Evolutionary conservation across 371 early-diverging fungal species (phyloP).

Genomic region (Mortierella sp.): DNA sequence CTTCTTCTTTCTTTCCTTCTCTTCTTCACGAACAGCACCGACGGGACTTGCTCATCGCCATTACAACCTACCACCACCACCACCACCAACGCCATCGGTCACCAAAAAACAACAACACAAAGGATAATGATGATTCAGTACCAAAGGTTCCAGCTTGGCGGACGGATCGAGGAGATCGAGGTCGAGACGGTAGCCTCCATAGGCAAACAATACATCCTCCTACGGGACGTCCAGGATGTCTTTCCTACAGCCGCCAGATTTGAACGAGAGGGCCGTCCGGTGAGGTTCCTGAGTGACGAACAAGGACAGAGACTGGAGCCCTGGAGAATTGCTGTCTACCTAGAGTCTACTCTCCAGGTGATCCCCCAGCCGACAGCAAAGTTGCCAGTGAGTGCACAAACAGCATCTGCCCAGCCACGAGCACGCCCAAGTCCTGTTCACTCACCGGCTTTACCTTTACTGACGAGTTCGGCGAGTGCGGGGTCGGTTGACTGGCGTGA

Average conservation of each 20-base stretch:
- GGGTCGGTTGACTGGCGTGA: constrained; percentile 33
- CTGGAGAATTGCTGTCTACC: constrained; percentile 28
- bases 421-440: not conserved
- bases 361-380: constrained; percentile 13
- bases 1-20: not conserved
- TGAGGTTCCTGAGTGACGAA: constrained; percentile 33
- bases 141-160: constrained; percentile 41
- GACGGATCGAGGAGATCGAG: constrained; percentile 34
- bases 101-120: not conserved
- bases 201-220: constrained; percentile 28
- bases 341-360: constrained; percentile 27
- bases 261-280: constrained; percentile 35
- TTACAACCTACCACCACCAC: not conserved
- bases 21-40: not conserved
- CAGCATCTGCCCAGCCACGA: constrained; percentile 5
- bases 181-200: constrained; percentile 10
- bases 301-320: constrained; percentile 38
- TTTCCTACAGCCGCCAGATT: constrained; percentile 39
- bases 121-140: constrained; percentile 31
- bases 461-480: not conserved
- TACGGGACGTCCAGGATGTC: constrained; percentile 45
- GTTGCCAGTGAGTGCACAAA: constrained; percentile 5
- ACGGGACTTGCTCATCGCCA: not conserved
- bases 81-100: not conserved
- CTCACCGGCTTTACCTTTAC: not conserved